Conservation (phyloP, 805 yeast species). For the Ogataea trehaloabstinens region DNA sequence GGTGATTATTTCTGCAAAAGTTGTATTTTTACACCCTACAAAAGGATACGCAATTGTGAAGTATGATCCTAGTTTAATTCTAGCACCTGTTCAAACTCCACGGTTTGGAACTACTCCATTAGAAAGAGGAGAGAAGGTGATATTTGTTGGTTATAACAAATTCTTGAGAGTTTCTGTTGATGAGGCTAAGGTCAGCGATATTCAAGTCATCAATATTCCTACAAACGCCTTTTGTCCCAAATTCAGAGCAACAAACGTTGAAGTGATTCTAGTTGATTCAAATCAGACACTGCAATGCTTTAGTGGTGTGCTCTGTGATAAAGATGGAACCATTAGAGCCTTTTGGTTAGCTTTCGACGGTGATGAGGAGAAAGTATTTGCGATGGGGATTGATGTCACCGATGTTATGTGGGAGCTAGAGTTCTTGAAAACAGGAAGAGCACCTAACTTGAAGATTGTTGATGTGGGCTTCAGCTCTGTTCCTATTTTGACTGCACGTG, state of each 20-base stretch:
- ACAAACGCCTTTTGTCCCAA: conserved; percentile 68
- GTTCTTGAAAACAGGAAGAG: conserved; percentile 45
- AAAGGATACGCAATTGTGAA: conserved; percentile 81
- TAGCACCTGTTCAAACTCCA: conserved; percentile 72
- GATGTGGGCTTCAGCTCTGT: conserved; percentile 77
- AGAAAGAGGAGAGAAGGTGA: conserved; percentile 69
- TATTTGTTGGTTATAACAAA: conserved; percentile 79
- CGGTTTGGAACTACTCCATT: conserved; percentile 54
- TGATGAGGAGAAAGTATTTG: conserved; percentile 63
- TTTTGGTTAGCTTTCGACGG: conserved; percentile 85
- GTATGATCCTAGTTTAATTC: conserved; percentile 73
- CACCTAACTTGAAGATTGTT: conserved; percentile 61
- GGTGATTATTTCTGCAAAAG: conserved; percentile 73
- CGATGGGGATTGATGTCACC: conserved; percentile 75
- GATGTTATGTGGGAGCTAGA: conserved; percentile 60
- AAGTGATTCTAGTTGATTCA: conserved; percentile 73
- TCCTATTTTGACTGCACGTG: conserved; percentile 71
- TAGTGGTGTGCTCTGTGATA: conserved; percentile 75
- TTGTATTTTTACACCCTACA: conserved; percentile 82
- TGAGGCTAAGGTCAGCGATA: conserved; percentile 73
- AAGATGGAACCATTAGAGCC: conserved; percentile 77
- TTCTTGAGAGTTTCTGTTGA: conserved; percentile 68
- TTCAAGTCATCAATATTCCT: conserved; percentile 72
- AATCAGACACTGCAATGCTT: conserved; percentile 65
- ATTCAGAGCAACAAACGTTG: conserved; percentile 82